Percentiles rank a stretch among this genome's conserved stretches.
These are phyloP conservation scores for Achlya hypogyna DNA, from an alignment of 352 stramenopile genomes.

Conservation along the genomic window DNA sequence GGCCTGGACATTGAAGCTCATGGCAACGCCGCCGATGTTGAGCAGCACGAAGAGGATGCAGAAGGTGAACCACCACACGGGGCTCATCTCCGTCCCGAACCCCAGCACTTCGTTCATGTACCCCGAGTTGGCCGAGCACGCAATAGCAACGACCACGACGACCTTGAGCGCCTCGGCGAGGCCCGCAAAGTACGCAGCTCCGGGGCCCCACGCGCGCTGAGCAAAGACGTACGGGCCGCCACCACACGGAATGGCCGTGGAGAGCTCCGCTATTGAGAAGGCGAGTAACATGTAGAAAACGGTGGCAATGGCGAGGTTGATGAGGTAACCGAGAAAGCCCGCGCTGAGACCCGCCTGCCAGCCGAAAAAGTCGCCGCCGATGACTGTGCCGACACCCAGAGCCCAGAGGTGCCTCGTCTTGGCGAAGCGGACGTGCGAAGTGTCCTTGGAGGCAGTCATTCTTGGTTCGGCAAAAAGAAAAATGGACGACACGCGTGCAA, in stretches of 20 bases:
- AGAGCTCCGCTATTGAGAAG: conserved; percentile 62
- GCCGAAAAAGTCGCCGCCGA: conserved; percentile 57
- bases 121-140: conserved; percentile 24
- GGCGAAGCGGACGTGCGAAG: conserved; percentile 32
- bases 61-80: conserved; percentile 51
- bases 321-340: conserved; percentile 44
- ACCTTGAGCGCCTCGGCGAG: conserved; percentile 57
- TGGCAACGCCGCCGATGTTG: conserved; percentile 49
- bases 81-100: conserved; percentile 31
- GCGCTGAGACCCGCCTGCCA: conserved; percentile 45
- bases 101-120: conserved; percentile 49
- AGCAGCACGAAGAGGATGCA: conserved; percentile 51
- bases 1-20: conserved; percentile 59
- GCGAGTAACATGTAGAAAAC: conserved; percentile 48
- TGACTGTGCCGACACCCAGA: conserved; percentile 45
- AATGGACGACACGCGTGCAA: background rate
- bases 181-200: conserved; percentile 47
- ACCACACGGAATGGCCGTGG: conserved; percentile 36
- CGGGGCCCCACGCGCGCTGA: conserved; percentile 39
- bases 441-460: background rate
- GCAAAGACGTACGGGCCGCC: conserved; percentile 54
- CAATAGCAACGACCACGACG: conserved; percentile 48
- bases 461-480: background rate
- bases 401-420: conserved; percentile 50
- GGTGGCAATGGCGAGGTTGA: conserved; percentile 42